A percentile compares a stretch with the other conserved stretches of the same genome.
phyloP scores from a whole-genome alignment of 371 early-diverging fungal genomes.

The Mucor sp. region DNA sequence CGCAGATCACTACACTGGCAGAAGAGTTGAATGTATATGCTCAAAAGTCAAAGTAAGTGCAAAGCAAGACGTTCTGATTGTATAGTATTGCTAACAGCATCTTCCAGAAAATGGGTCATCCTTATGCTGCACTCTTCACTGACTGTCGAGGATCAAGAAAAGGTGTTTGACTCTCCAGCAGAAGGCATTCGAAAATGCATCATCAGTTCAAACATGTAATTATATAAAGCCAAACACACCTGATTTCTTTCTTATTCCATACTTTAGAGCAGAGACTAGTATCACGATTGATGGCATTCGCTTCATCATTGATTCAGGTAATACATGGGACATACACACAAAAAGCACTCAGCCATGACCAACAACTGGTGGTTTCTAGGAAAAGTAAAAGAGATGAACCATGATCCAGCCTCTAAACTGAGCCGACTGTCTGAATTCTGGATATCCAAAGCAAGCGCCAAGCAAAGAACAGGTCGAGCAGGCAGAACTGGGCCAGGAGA shows the following conservation, averaged over 20 bases:
- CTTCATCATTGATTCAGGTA: conserved; percentile 98
- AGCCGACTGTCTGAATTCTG: conserved; percentile 75
- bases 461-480: conserved; percentile 97
- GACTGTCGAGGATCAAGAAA: conserved; percentile 56
- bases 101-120: conserved; percentile 58
- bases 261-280: conserved; percentile 88
- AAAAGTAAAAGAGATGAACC: conserved; percentile 70
- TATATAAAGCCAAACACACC: too few species aligned
- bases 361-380: conserved; percentile 25
- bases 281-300: conserved; percentile 97
- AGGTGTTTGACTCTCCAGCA: conserved; percentile 52
- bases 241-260: neutral
- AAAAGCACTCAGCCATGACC: neutral
- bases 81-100: neutral
- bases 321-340: conserved; percentile 14
- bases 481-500: conserved; percentile 98
- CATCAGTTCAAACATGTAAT: conserved; percentile 44
- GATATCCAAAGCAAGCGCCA: conserved; percentile 96
- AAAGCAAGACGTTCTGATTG: neutral
- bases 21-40: conserved; percentile 47
- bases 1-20: conserved; percentile 50
- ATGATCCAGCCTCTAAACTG: conserved; percentile 53
- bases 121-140: conserved; percentile 56
- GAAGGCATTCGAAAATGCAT: conserved; percentile 60
- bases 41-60: conserved; percentile 32